A percentile compares a stretch with the other conserved stretches of the same genome.
Conservation (phyloP, 148 eudicot species). For the Cornus florida region DNA sequence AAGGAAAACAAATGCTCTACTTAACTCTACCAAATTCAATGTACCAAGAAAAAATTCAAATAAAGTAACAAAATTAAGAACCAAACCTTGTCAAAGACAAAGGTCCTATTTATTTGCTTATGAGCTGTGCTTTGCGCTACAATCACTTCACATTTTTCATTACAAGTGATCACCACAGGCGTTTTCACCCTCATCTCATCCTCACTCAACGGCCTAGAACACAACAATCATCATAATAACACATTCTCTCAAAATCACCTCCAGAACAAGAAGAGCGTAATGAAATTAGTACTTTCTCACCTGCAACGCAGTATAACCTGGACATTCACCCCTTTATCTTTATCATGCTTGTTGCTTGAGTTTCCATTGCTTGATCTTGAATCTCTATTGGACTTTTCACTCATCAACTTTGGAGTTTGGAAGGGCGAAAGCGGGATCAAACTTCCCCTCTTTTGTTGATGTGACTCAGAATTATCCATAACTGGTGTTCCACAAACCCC, state of each 20-base stretch:
- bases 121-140: slow-evolving; percentile 10
- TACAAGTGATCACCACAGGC: slow-evolving; percentile 24
- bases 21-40: background rate
- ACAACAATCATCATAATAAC: background rate
- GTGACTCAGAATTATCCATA: slow-evolving; percentile 25
- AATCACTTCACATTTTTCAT: slow-evolving; percentile 27
- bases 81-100: slow-evolving; percentile 33
- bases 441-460: slow-evolving; percentile 24
- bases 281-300: background rate
- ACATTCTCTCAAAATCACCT: too few relatives aligned
- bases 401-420: slow-evolving; percentile 24
- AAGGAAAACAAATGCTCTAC: background rate
- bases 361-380: slow-evolving; percentile 12
- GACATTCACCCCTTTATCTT: slow-evolving; percentile 29
- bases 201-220: slow-evolving; percentile 36
- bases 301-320: slow-evolving; percentile 38
- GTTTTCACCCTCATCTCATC: slow-evolving; percentile 27
- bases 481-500: slow-evolving; percentile 2
- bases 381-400: slow-evolving; percentile 13
- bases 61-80: background rate
- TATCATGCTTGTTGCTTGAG: slow-evolving; percentile 13
- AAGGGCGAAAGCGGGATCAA: slow-evolving; percentile 9
- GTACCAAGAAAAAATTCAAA: background rate
- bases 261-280: background rate
- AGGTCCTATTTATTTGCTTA: slow-evolving; percentile 26